Percentiles rank a stretch among this genome's conserved stretches.
Conservation (phyloP, 345 rosid species). For the Populus alba region DNA sequence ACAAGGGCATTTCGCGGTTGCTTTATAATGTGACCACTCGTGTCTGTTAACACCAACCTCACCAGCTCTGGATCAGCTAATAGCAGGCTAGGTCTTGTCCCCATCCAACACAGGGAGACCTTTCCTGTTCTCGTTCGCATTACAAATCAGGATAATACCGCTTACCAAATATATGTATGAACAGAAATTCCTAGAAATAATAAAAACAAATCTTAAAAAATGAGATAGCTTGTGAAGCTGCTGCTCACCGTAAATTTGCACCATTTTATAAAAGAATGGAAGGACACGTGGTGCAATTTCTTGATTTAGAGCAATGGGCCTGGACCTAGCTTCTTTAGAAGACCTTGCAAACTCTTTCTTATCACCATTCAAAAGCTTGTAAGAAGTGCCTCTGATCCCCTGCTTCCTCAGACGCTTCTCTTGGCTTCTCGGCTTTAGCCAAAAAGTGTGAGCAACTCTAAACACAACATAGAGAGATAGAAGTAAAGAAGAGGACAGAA, state of each 20-base stretch:
- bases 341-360: slow-evolving; percentile 5
- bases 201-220: no score
- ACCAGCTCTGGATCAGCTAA: slow-evolving; percentile 40
- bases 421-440: slow-evolving; percentile 43
- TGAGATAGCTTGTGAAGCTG: no score
- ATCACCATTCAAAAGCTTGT: slow-evolving; percentile 5
- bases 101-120: slow-evolving; percentile 40
- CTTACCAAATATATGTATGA: no score
- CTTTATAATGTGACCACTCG: slow-evolving; percentile 43
- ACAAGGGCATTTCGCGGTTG: slow-evolving; percentile 33
- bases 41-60: slow-evolving; percentile 43
- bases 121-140: slow-evolving; percentile 33
- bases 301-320: slow-evolving; percentile 37
- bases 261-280: slow-evolving; percentile 29
- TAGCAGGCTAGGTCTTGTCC: slow-evolving; percentile 45
- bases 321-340: slow-evolving; percentile 38
- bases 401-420: slow-evolving; percentile 33
- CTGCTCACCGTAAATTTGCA: slow-evolving; percentile 34
- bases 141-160: no score
- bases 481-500: not conserved
- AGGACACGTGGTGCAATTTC: slow-evolving; percentile 36
- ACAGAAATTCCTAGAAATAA: no score
- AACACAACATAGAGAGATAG: not conserved
- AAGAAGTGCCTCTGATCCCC: slow-evolving; percentile 40
- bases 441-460: slow-evolving; percentile 14